Conservation (phyloP, 108 stramenopile species). For the Cyclotella choctawhatcheeana region DNA sequence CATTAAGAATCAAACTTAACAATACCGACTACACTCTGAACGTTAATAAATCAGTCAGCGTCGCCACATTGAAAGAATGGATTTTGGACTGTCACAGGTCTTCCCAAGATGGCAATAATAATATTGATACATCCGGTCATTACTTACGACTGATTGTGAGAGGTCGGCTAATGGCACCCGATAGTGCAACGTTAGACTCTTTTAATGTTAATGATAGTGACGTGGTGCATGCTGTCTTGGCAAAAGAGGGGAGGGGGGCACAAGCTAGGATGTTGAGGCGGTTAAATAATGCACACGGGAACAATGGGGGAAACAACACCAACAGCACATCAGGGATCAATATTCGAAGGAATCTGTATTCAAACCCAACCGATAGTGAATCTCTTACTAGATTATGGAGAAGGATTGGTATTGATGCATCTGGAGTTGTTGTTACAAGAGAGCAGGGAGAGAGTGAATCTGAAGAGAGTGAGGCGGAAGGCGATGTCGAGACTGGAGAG, state of each 20-base stretch:
- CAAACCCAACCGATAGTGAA: not conserved
- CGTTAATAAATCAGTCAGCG: not conserved
- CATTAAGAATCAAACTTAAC: slow-evolving; percentile 34
- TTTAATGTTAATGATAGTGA: slow-evolving; percentile 58
- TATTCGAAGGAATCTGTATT: not conserved
- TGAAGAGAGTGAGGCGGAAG: slow-evolving; percentile 40
- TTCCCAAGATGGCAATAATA: not conserved
- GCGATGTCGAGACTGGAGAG: too few relatives aligned
- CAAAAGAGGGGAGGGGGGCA: slow-evolving; percentile 46
- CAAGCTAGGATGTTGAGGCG: slow-evolving; percentile 33
- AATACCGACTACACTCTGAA: slow-evolving; percentile 14
- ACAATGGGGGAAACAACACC: slow-evolving; percentile 12
- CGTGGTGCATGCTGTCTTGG: slow-evolving; percentile 82
- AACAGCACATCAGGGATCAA: not conserved
- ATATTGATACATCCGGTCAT: slow-evolving; percentile 6
- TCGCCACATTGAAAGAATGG: slow-evolving; percentile 20
- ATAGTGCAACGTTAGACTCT: slow-evolving; percentile 51
- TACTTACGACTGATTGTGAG: slow-evolving; percentile 79
- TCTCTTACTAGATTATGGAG: slow-evolving; percentile 26
- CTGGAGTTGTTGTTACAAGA: slow-evolving; percentile 44
- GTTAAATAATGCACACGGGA: slow-evolving; percentile 12
- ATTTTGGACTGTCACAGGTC: slow-evolving; percentile 5
- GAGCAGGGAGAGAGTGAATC: slow-evolving; percentile 47
- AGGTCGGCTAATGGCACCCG: slow-evolving; percentile 79
- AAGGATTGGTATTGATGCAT: slow-evolving; percentile 62